A percentile compares a stretch with the other conserved stretches of the same genome.
These are phyloP conservation scores for Pichia sp. DNA, from an alignment of 1,139 yeast genomes.

Conservation along the genomic window DNA sequence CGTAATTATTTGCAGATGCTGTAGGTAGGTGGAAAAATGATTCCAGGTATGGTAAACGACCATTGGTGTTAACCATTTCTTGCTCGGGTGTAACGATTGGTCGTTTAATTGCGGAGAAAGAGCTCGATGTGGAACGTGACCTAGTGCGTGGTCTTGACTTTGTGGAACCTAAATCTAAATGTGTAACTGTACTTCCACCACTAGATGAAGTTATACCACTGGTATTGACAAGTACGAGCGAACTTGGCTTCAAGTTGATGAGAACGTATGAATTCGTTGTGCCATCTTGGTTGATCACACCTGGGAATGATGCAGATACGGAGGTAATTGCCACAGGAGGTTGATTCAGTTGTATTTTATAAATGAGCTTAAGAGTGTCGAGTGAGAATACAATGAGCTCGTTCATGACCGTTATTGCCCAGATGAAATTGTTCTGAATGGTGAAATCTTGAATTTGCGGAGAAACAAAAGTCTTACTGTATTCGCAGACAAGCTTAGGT, in stretches of 20 bases:
- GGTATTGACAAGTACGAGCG: conserved; percentile 6
- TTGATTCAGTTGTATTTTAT: conserved; percentile 8
- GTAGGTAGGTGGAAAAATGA: conserved; percentile 12
- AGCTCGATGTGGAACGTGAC: too few relatives aligned
- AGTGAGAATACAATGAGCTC: conserved; percentile 11
- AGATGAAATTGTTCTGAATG: conserved; percentile 10
- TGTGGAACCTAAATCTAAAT: too few relatives aligned
- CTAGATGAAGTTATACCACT: conserved; percentile 3
- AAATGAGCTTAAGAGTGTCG: conserved; percentile 7
- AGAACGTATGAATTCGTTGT: conserved; percentile 7
- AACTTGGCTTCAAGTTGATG: conserved; percentile 12
- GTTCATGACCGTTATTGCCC: conserved; percentile 11
- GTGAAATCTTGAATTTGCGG: conserved; percentile 15
- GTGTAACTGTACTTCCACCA: neutral
- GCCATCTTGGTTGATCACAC: neutral
- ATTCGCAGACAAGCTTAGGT: conserved; percentile 2
- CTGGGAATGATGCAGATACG: conserved; percentile 7
- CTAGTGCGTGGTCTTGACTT: too few relatives aligned
- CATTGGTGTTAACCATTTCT: too few relatives aligned
- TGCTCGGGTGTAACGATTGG: too few relatives aligned
- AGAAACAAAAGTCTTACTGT: conserved; percentile 4
- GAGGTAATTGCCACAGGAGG: conserved; percentile 6
- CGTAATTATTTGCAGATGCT: conserved; percentile 33
- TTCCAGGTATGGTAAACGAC: conserved; percentile 13
- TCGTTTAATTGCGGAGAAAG: too few relatives aligned